A percentile compares a stretch with the other conserved stretches of the same genome.
Evolutionary conservation across 2,329 filamentous ascomycete species (phyloP).

Genomic region (Hymenoscyphus scutula): DNA sequence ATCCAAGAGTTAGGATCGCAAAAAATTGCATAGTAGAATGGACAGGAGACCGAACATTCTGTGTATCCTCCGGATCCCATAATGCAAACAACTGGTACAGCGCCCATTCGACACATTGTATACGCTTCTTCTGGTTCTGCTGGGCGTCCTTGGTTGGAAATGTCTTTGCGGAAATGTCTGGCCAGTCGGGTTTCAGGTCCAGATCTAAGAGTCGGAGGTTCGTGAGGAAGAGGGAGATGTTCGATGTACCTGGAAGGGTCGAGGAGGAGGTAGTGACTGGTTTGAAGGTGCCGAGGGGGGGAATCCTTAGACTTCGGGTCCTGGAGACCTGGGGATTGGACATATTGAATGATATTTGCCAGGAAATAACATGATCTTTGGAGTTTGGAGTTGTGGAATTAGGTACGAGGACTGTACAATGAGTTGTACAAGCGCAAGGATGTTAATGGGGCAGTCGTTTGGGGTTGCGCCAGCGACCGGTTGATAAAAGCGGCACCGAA

Average conservation of each 20-base stretch:
- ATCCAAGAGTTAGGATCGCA: constrained; percentile 16
- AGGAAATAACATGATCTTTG: not conserved
- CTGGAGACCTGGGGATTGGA: constrained; percentile 16
- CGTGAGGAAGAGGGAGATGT: constrained; percentile 69
- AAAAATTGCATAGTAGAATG: not conserved
- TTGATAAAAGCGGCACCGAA: too few species aligned
- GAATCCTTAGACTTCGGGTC: constrained; percentile 31
- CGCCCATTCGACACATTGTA: constrained; percentile 83
- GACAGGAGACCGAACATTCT: constrained; percentile 54
- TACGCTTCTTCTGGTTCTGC: constrained; percentile 77
- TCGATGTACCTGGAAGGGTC: constrained; percentile 42
- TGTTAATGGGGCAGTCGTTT: too few species aligned
- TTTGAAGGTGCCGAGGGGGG: constrained; percentile 25
- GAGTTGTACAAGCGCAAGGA: not conserved
- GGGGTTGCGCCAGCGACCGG: too few species aligned
- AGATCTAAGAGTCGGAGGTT: constrained; percentile 83
- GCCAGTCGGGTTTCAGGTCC: constrained; percentile 76
- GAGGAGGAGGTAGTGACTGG: constrained; percentile 12
- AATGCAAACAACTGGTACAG: constrained; percentile 83
- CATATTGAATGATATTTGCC: not conserved
- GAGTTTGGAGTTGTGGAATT: not conserved
- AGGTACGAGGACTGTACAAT: not conserved
- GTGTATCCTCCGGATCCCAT: constrained; percentile 76
- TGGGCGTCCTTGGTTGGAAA: constrained; percentile 65
- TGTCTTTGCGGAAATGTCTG: constrained; percentile 65